A percentile compares a stretch with the other conserved stretches of the same genome.
Evolutionary conservation across 2,329 filamentous ascomycete species (phyloP).

Genomic region (Arthrinium puccinioides): DNA sequence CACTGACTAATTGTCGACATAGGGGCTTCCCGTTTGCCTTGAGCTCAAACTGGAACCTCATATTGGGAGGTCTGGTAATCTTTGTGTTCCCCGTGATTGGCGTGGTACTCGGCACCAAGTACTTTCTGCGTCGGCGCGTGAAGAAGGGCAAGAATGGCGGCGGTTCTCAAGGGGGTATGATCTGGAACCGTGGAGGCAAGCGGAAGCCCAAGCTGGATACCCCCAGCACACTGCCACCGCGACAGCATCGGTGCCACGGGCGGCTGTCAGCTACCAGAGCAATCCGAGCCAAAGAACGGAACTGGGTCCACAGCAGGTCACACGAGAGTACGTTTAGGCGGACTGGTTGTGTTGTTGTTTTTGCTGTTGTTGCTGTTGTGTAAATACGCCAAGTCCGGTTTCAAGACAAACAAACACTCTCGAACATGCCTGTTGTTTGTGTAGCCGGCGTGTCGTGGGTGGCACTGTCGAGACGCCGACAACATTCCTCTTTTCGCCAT

Average conservation of each 20-base stretch:
- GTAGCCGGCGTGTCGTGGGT: neutral
- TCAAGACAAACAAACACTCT: neutral
- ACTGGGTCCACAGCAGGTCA: slow-evolving; percentile 4
- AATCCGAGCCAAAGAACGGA: no score
- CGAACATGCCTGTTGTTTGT: neutral
- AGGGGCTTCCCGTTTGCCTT: slow-evolving; percentile 52
- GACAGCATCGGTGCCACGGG: neutral
- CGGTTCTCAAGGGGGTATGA: slow-evolving; percentile 13
- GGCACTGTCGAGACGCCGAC: neutral
- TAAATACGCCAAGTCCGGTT: no score
- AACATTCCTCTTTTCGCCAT: neutral
- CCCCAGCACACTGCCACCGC: neutral
- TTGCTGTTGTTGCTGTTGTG: no score
- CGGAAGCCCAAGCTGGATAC: neutral
- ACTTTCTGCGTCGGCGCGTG: slow-evolving; percentile 22
- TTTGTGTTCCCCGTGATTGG: slow-evolving; percentile 32
- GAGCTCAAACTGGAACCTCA: slow-evolving; percentile 36
- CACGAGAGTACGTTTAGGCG: slow-evolving; percentile 6
- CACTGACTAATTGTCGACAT: slow-evolving; percentile 5
- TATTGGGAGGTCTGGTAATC: slow-evolving; percentile 40
- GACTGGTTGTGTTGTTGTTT: no score
- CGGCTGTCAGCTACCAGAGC: neutral
- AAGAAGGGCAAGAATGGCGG: slow-evolving; percentile 17
- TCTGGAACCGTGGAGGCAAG: slow-evolving; percentile 17
- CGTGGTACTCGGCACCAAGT: slow-evolving; percentile 27